phyloP scores from a whole-genome alignment of 202 grass and related monocot species.

The Miscanthus sacchariflorus region DNA sequence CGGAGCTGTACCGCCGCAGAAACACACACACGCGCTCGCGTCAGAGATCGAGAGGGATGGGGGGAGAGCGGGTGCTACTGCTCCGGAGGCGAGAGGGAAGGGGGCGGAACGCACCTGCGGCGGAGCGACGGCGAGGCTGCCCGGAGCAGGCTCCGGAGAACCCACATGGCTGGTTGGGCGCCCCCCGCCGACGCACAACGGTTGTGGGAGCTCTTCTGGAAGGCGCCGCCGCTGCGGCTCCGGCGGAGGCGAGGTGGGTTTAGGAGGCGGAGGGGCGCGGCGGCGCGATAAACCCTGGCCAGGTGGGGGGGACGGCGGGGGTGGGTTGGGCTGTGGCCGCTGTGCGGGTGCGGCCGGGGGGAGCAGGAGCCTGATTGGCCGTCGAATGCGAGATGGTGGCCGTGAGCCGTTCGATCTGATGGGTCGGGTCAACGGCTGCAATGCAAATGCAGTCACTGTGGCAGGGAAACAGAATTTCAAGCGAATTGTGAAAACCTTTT shows the following conservation, averaged over 20 bases:
- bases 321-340: neutral
- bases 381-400: constrained; percentile 10
- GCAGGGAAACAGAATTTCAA: too few relatives aligned
- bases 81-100: neutral
- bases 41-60: neutral
- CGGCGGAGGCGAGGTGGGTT: constrained; percentile 47
- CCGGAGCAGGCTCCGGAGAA: constrained; percentile 41
- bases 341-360: neutral
- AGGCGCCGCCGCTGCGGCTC: neutral
- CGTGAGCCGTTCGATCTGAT: constrained; percentile 10
- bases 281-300: constrained; percentile 51
- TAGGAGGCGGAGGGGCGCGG: constrained; percentile 48
- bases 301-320: neutral
- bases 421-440: neutral
- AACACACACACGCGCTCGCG: neutral
- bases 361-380: constrained; percentile 15
- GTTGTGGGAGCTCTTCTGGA: neutral
- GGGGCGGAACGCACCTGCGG: constrained; percentile 25
- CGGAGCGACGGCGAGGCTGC: constrained; percentile 40
- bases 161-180: constrained; percentile 38
- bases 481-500: neutral
- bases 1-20: constrained; percentile 7
- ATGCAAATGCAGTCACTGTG: neutral
- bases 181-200: neutral
- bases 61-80: neutral